A percentile compares a stretch with the other conserved stretches of the same genome.
phyloP scores from a whole-genome alignment of 2,329 filamentous ascomycete genomes.

The Triangularia verruculosa region DNA sequence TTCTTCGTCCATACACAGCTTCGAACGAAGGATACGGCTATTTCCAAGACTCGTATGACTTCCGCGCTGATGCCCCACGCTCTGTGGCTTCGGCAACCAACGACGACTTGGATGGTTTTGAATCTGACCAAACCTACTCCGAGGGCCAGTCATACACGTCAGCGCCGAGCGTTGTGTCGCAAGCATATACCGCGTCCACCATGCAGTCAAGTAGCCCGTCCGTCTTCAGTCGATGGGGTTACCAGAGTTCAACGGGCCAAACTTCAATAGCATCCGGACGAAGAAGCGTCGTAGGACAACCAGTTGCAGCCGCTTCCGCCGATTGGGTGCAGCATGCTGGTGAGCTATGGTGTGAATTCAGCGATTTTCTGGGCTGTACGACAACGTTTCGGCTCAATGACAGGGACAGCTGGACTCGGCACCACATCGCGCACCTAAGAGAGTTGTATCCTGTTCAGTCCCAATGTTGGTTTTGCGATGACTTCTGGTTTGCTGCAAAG shows the following conservation, averaged over 20 bases:
- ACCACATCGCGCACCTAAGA: conserved; percentile 41
- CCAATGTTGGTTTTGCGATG: conserved; percentile 52
- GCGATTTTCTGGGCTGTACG: conserved; percentile 36
- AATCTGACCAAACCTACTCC: neutral
- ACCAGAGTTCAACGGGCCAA: conserved; percentile 7
- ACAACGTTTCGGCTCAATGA: conserved; percentile 39
- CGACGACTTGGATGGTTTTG: neutral
- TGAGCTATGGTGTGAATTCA: conserved; percentile 47
- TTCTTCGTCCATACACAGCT: neutral
- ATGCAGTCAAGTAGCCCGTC: conserved; percentile 2
- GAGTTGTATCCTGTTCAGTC: conserved; percentile 35
- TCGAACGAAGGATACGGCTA: neutral
- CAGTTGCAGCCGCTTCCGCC: neutral
- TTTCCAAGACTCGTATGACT: neutral
- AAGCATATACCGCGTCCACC: conserved; percentile 6
- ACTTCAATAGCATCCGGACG: conserved; percentile 11
- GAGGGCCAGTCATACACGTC: neutral
- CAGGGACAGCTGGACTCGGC: conserved; percentile 43
- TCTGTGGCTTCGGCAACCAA: neutral
- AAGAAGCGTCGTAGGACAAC: neutral
- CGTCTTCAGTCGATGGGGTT: conserved; percentile 1
- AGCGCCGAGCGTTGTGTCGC: conserved; percentile 5
- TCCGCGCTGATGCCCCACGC: neutral
- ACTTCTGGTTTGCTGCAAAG: conserved; percentile 31
- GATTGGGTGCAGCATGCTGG: neutral